Evolutionary conservation across 192 early-diverging fungal genomes (phyloP).

Genomic region (Backusella sp.): DNA sequence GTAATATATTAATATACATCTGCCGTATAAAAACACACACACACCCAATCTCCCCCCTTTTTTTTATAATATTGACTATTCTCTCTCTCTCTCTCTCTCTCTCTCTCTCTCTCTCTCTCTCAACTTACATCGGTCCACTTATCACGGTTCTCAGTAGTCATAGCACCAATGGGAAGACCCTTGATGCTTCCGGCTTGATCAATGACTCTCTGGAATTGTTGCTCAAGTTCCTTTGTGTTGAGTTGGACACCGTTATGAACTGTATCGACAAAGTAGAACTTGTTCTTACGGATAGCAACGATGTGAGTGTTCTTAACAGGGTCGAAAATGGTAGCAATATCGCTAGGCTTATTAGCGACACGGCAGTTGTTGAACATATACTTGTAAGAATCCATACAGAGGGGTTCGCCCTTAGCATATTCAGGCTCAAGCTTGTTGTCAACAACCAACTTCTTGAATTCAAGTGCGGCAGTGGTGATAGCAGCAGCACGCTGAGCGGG

Average conservation of each 20-base stretch:
- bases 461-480: conserved; percentile 85
- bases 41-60: neutral
- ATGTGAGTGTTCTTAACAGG: conserved; percentile 80
- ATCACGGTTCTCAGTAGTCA: conserved; percentile 95
- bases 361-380: conserved; percentile 98
- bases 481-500: conserved; percentile 86
- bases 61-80: neutral
- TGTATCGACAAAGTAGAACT: conserved; percentile 82
- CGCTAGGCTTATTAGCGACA: conserved; percentile 83
- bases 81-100: neutral
- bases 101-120: neutral
- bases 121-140: conserved; percentile 77
- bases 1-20: neutral
- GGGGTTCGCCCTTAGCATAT: conserved; percentile 68
- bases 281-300: conserved; percentile 85
- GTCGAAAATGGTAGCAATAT: conserved; percentile 73
- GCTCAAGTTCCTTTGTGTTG: conserved; percentile 81
- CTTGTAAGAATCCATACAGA: conserved; percentile 91
- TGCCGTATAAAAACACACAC: neutral
- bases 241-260: conserved; percentile 76
- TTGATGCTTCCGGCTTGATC: conserved; percentile 61
- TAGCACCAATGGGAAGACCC: conserved; percentile 76
- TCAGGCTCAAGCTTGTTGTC: conserved; percentile 82
- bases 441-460: conserved; percentile 80
- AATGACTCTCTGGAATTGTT: conserved; percentile 70